phyloP scores from a whole-genome alignment of 352 stramenopile species.

The Phytophthora quininea region DNA sequence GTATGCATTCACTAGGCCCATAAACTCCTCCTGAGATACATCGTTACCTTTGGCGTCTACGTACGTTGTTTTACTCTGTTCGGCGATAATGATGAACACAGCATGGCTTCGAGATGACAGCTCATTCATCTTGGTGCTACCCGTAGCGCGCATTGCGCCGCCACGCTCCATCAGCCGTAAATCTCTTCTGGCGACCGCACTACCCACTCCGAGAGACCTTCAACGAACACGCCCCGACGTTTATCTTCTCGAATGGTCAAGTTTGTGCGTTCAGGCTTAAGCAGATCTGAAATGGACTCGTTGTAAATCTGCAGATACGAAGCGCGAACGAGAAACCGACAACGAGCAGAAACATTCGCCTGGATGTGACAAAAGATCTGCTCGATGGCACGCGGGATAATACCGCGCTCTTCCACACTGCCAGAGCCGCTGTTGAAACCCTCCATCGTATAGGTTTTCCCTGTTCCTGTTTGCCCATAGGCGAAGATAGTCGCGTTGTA shows the following conservation, averaged over 20 bases:
- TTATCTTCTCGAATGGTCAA: slow-evolving; percentile 94
- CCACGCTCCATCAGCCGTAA: slow-evolving; percentile 95
- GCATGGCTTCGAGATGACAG: slow-evolving; percentile 87
- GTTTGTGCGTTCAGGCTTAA: slow-evolving; percentile 93
- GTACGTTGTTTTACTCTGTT: slow-evolving; percentile 92
- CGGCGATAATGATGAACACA: slow-evolving; percentile 96
- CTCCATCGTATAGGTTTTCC: slow-evolving; percentile 98
- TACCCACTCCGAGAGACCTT: slow-evolving; percentile 95
- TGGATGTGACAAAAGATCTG: slow-evolving; percentile 95
- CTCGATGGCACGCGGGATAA: slow-evolving; percentile 98
- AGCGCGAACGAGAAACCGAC: slow-evolving; percentile 91
- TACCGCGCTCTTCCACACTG: slow-evolving; percentile 92
- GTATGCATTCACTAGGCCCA: slow-evolving; percentile 78
- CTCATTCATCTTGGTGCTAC: slow-evolving; percentile 92
- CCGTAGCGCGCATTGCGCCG: slow-evolving; percentile 78
- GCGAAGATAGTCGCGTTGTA: slow-evolving; percentile 94
- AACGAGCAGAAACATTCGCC: slow-evolving; percentile 79
- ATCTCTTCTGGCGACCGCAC: slow-evolving; percentile 93
- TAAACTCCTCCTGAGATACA: slow-evolving; percentile 87
- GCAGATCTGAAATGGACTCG: slow-evolving; percentile 93
- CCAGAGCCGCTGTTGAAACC: slow-evolving; percentile 90
- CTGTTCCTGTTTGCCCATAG: slow-evolving; percentile 91
- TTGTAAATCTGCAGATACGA: slow-evolving; percentile 97
- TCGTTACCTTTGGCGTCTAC: slow-evolving; percentile 84
- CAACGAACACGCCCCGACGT: slow-evolving; percentile 93